Evolutionary conservation across 495 filamentous ascomycete species (phyloP).

Genomic region (Penicillium turbatum): DNA sequence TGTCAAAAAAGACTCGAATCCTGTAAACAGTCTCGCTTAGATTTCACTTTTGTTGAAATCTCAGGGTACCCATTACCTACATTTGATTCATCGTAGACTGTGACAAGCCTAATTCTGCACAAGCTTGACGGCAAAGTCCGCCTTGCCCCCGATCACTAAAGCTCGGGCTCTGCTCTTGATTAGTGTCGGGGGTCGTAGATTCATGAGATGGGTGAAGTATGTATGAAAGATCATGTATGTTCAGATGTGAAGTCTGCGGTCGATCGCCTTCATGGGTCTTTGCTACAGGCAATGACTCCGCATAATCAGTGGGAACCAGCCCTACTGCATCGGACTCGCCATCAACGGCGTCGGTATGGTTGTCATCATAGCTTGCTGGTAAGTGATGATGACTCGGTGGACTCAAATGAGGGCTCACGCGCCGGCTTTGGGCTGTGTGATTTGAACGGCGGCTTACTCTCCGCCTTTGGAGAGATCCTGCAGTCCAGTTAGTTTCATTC

Average conservation of each 20-base stretch:
- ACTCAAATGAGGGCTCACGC: background rate
- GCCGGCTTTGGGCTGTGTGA: background rate
- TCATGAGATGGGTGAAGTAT: background rate
- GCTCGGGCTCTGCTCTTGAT: background rate
- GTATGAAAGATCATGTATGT: background rate
- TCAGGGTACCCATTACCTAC: background rate
- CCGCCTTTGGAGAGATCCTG: background rate
- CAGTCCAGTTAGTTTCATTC: background rate
- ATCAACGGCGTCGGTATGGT: background rate
- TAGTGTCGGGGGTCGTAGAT: background rate
- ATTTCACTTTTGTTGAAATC: background rate
- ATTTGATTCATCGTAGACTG: background rate
- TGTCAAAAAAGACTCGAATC: background rate
- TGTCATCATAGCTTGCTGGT: background rate
- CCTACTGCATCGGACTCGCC: background rate
- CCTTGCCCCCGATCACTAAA: background rate
- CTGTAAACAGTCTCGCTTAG: background rate
- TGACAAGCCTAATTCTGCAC: background rate
- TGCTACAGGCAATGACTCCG: background rate
- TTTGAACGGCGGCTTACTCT: background rate
- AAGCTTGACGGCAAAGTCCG: background rate
- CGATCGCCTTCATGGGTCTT: background rate
- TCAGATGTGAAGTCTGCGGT: background rate
- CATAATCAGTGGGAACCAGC: background rate
- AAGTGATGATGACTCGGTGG: no score